Percentiles rank a stretch among this genome's conserved stretches.
Conservation (phyloP, 345 rosid species). For the Citrus medica region DNA sequence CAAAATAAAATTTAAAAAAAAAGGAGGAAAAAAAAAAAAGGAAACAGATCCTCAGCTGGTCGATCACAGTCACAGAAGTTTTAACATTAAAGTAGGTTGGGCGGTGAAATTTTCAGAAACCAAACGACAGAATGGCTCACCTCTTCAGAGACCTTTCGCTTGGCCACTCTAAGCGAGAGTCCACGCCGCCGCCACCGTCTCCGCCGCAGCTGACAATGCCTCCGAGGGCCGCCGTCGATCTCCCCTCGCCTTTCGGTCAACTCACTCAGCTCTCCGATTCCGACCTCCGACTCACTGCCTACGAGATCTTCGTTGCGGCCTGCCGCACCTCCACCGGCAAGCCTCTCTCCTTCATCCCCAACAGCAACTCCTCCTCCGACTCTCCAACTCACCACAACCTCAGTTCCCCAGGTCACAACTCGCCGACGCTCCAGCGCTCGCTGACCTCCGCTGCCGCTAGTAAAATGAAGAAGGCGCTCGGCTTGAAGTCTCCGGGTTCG, state of each 20-base stretch:
- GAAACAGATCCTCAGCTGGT: background rate
- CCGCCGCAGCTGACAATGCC: slow-evolving; percentile 26
- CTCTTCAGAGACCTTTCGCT: slow-evolving; percentile 92
- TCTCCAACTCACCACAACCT: slow-evolving; percentile 29
- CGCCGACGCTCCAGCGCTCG: slow-evolving; percentile 74
- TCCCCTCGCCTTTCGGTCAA: slow-evolving; percentile 76
- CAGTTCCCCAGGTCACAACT: slow-evolving; percentile 19
- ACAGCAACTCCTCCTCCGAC: slow-evolving; percentile 32
- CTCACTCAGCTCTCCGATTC: slow-evolving; percentile 69
- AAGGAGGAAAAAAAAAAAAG: no score
- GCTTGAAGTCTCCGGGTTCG: slow-evolving; percentile 77
- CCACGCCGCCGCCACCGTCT: slow-evolving; percentile 38
- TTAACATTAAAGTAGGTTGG: background rate
- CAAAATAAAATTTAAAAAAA: background rate
- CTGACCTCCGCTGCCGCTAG: slow-evolving; percentile 90
- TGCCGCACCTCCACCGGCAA: slow-evolving; percentile 81
- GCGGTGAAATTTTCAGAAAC: slow-evolving; percentile 7
- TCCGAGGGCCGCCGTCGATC: slow-evolving; percentile 31
- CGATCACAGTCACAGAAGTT: no score
- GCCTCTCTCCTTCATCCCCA: slow-evolving; percentile 43
- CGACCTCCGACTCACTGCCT: slow-evolving; percentile 80
- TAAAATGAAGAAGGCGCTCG: slow-evolving; percentile 93
- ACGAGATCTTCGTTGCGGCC: slow-evolving; percentile 91
- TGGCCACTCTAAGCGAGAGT: slow-evolving; percentile 80
- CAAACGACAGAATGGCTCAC: slow-evolving; percentile 62